Base-by-base conservation (phyloP, 345 rosid species). In the Dimocarpus longan region DNA sequence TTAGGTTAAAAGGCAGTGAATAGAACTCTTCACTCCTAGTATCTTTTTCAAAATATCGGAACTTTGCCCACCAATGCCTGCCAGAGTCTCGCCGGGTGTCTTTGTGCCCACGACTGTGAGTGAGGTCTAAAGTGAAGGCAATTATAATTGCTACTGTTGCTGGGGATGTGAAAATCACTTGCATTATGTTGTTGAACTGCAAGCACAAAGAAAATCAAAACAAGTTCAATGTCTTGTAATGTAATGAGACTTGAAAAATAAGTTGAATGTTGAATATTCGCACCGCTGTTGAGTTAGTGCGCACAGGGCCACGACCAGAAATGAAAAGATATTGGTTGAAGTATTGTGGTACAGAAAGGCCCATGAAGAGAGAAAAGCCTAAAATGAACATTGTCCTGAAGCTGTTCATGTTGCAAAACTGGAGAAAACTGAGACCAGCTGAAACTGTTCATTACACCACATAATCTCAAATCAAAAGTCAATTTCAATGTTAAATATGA, bases 1-100 rank as follows among this genome's bases (percentile, higher is more conserved):
- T 92, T 8, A 95, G 96, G 68, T 86, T 88, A 73, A 67, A 91
- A 62, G 98, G 98, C 73, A 93, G 78, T 16, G 94, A 82, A 73
- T 95, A 92, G 79, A 93, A 92, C 76, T 89, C 95, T 68, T 88
- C 96, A 26, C 86, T 93, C 79, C 94, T 84, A 19, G 84, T 43
- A 82, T 95, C 98, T 24, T 86, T 77, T 8, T 80, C 73, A 77
- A 81, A 93, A 11, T 39, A 66, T 68, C 90, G 82, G 83, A 95
- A 95, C 81, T 90, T 93, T 43, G 44, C 91, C 95, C 96, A 92
- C 97, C 99, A 95, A 65, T 93, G 98, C 74, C 98, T 86, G 66
- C 98, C 98, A 74, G 92, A 89, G 81, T 95, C 99, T 75, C 86
- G 85, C 73, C 91, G 71, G 18, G 87, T 87, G 0, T 91, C 76